Percentiles rank a stretch among this genome's conserved stretches.
These are phyloP conservation scores for Plasmopara muralis DNA, from an alignment of 352 stramenopile species.

Conservation along the genomic window DNA sequence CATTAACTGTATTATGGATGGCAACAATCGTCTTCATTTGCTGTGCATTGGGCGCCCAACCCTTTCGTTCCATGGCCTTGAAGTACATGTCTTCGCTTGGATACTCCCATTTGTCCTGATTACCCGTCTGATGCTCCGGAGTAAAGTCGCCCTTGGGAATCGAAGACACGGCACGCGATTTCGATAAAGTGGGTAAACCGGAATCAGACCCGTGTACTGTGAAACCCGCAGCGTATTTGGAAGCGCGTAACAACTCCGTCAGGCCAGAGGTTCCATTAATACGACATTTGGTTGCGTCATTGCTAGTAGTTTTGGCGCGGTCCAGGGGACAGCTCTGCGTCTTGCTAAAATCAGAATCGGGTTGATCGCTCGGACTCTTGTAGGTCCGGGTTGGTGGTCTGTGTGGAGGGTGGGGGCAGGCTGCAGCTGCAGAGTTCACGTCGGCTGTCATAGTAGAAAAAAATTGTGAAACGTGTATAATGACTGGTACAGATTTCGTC, in stretches of 20 bases:
- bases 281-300: neutral
- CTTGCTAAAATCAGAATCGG: neutral
- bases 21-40: conserved; percentile 95
- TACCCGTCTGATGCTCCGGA: conserved; percentile 48
- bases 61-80: conserved; percentile 96
- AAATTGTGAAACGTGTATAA: too few species aligned
- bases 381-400: conserved; percentile 2
- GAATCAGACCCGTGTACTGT: conserved; percentile 21
- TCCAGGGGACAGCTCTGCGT: conserved; percentile 14
- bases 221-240: conserved; percentile 35
- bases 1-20: conserved; percentile 98
- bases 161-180: conserved; percentile 82
- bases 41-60: conserved; percentile 84
- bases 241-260: conserved; percentile 54
- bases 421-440: conserved; percentile 54
- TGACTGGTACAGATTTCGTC: too few species aligned
- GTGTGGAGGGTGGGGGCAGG: conserved; percentile 33
- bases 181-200: conserved; percentile 38
- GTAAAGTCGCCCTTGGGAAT: conserved; percentile 93
- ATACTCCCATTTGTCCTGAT: conserved; percentile 91
- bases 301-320: conserved; percentile 4
- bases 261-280: conserved; percentile 27
- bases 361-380: conserved; percentile 14
- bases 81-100: conserved; percentile 97
- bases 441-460: conserved; percentile 48